Evolutionary conservation across 2,329 filamentous ascomycete genomes (phyloP), one percentile per base, ranked within the genome.

Genomic region (Beauveria rudraprayagi): DNA sequence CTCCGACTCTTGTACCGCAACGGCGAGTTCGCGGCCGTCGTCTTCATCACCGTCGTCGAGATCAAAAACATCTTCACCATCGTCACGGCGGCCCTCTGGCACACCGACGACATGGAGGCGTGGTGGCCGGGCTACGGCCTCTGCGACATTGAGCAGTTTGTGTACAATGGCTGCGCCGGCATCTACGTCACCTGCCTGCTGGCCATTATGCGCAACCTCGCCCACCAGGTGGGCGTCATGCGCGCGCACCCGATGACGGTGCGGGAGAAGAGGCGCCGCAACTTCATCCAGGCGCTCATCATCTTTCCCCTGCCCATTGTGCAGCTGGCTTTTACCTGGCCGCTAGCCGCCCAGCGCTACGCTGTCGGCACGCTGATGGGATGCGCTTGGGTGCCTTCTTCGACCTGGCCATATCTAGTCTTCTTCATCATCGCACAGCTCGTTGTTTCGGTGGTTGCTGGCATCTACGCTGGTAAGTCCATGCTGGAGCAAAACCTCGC

Each of bases 91-190:
- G 71, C 82, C 28, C 73, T 83, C 64, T 86, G 83, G 83, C 76
- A 71, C 62, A 69, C 78, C 67, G 75, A 85, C 67, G 70, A 84
- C 67, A 76, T 79, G 61, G 67, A 66, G 37, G 64, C 63, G 40
- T 85, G 83, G 82, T 84, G 74, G 72, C 69, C 74, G 3, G 83
- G 83, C 56, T 68, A 73, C 26, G 81, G 80, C 19, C 76, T 80
- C 70, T 86, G 83, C 66, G 83, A 86, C 65, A 10, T 83, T 40
- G 75, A 80, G 65, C 67, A 76, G 14, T 81, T 78, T 44, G 69
- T 78, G 30, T 75, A 80, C 63, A 81, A 81, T 63, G 71, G 77
- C 66, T 62, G 50, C 61, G 75, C 80, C 46, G 76, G 77, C 1
- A 66, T 80, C 47, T 84, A 77, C 67, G 74, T 75, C 46, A 77